Percentiles rank a stretch among this genome's conserved stretches.
Conservation (phyloP, 345 rosid species). For the Arabidopsis suecica region DNA sequence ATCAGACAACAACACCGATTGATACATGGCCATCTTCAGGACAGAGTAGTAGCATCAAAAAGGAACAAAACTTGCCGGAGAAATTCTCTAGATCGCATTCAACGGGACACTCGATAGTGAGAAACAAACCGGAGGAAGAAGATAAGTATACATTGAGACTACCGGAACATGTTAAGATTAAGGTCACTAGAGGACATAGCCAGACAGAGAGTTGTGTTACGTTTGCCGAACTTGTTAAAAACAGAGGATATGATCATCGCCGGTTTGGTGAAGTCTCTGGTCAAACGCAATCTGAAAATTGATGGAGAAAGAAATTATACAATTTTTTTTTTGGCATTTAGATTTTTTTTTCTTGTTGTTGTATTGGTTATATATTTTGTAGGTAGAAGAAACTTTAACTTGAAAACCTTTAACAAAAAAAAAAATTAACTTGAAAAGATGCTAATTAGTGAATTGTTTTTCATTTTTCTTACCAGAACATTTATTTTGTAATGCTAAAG, state of each 20-base stretch:
- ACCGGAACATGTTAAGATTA: slow-evolving; percentile 59
- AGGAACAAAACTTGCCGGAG: slow-evolving; percentile 40
- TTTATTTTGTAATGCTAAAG: neutral
- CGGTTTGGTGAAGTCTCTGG: slow-evolving; percentile 48
- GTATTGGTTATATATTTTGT: slow-evolving; percentile 26
- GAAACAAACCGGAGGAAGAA: slow-evolving; percentile 49
- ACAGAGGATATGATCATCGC: slow-evolving; percentile 35
- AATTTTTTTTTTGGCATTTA: neutral
- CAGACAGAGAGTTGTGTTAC: slow-evolving; percentile 61
- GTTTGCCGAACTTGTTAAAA: slow-evolving; percentile 55
- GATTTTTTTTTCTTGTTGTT: slow-evolving; percentile 31
- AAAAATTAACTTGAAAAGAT: too few relatives aligned
- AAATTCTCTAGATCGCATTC: slow-evolving; percentile 68
- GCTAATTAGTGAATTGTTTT: too few relatives aligned
- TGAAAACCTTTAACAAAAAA: too few relatives aligned
- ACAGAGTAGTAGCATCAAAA: slow-evolving; percentile 25
- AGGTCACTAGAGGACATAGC: slow-evolving; percentile 51
- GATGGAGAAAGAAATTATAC: neutral
- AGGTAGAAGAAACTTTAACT: neutral
- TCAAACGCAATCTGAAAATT: slow-evolving; percentile 30
- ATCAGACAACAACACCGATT: slow-evolving; percentile 38
- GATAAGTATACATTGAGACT: slow-evolving; percentile 65
- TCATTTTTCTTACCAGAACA: neutral
- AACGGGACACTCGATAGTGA: slow-evolving; percentile 73
- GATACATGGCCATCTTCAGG: slow-evolving; percentile 44